Evolutionary conservation across 257 asterid genomes (phyloP).

Genomic region (Eustoma russellianum): DNA sequence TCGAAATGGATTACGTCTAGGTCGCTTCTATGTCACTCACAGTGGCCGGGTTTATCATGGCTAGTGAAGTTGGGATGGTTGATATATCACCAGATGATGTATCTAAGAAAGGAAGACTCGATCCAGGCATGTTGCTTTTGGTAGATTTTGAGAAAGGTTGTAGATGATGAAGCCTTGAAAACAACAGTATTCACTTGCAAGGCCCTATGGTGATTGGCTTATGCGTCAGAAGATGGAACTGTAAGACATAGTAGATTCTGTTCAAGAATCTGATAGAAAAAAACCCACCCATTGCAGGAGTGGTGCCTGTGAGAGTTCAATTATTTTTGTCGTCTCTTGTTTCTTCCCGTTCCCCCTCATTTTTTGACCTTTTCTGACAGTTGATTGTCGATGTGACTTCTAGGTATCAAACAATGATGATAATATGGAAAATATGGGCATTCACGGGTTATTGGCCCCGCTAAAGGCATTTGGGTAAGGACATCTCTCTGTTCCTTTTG

Average conservation of each 20-base stretch:
- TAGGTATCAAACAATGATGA: constrained; percentile 70
- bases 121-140: constrained; percentile 99
- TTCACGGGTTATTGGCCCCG: constrained; percentile 84
- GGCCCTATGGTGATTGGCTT: constrained; percentile 97
- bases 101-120: constrained; percentile 88
- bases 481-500: constrained; percentile 5
- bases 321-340: constrained; percentile 12
- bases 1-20: constrained; percentile 96
- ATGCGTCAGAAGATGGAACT: constrained; percentile 68
- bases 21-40: constrained; percentile 91
- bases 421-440: constrained; percentile 81
- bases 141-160: constrained; percentile 98
- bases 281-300: constrained; percentile 66
- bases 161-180: constrained; percentile 96
- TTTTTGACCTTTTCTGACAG: constrained; percentile 12
- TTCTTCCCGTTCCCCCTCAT: not conserved
- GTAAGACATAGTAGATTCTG: constrained; percentile 83
- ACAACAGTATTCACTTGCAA: constrained; percentile 83
- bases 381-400: constrained; percentile 1
- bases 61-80: constrained; percentile 99
- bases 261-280: constrained; percentile 55
- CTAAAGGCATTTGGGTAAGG: constrained; percentile 92
- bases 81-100: constrained; percentile 98
- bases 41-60: constrained; percentile 98
- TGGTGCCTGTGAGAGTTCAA: constrained; percentile 49